Percentiles rank a stretch among this genome's conserved stretches.
phyloP scores from a whole-genome alignment of 2,329 filamentous ascomycete genomes.

The Capronia americana region DNA sequence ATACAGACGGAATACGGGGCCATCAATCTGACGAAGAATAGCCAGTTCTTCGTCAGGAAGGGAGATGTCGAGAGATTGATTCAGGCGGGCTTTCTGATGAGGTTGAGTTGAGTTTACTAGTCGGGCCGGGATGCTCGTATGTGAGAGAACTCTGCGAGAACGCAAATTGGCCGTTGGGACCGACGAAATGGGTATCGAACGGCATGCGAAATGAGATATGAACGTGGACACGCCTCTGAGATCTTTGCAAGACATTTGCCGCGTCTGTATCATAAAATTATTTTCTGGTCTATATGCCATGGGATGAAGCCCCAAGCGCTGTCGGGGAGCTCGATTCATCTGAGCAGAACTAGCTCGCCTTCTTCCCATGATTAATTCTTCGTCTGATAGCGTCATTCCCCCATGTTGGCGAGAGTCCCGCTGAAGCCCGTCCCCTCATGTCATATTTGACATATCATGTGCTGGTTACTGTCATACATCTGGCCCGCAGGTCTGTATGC shows the following conservation, averaged over 20 bases:
- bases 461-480: not conserved
- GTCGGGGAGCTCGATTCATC: not conserved
- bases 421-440: not conserved
- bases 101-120: conserved; percentile 70
- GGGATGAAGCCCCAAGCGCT: not conserved
- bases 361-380: not conserved
- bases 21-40: conserved; percentile 96
- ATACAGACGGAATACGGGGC: conserved; percentile 99
- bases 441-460: not conserved
- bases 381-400: not conserved
- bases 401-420: not conserved
- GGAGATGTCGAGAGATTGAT: conserved; percentile 95
- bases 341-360: not conserved
- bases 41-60: conserved; percentile 95
- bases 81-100: conserved; percentile 91
- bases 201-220: not conserved
- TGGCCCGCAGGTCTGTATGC: not conserved
- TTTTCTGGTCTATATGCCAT: not conserved
- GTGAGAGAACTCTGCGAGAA: not conserved
- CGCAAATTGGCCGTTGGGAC: not conserved
- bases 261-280: not conserved
- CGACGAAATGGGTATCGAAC: not conserved
- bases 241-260: not conserved
- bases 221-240: not conserved
- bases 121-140: not conserved